Base-by-base conservation (phyloP, 169 alveolate genomes). In the Plasmodium vinckei region DNA sequence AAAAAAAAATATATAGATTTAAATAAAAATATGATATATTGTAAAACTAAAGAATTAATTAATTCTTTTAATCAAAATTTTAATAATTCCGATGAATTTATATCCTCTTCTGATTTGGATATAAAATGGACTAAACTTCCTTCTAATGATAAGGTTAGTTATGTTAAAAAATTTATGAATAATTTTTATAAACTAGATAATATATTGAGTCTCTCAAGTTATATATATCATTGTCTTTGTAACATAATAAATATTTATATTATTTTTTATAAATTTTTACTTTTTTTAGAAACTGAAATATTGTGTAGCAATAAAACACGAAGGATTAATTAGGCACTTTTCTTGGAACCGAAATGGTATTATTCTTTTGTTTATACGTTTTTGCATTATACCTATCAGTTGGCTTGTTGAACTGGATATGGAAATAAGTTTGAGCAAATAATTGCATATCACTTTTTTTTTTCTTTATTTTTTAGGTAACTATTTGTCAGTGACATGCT, bases 291-390 rank as follows among this genome's bases (percentile, higher is more conserved):
- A 67, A 60, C 53, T 79, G 68, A 79, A 79, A 60, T 79, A 65
- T 27, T 79, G 89, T 60, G 89, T 67, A 23, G 89, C 84, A 17
- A 79, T 79, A 23, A 69, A 79, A 33, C 89, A 79, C 42, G 89
- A 79, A 42, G 89, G 89, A 1, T 42, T 53, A 44, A 79, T 79
- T 19, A 79, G 27, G 49, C 0, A 79, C 33, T 65, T 79, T 63
- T 67, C 89, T 21, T 79, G 89, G 89, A 79, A 79, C 33, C 54
- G 23, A 54, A 79, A 79, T 79, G 89, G 89, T 79, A 79, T 59
- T 33, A 33, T 33, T 33, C 7, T 33, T 33, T 33, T 33, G 4
- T 33, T 33, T 4, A 33, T 33, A 5, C 0, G 3, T 33, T 33
- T 33, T 33, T 1, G 1, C 7, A 33, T 33, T 33, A 33, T 33